Percentiles rank a stretch among this genome's conserved stretches.
Evolutionary conservation across 2,329 filamentous ascomycete genomes (phyloP).

Genomic region (Xylariaceae sp.): DNA sequence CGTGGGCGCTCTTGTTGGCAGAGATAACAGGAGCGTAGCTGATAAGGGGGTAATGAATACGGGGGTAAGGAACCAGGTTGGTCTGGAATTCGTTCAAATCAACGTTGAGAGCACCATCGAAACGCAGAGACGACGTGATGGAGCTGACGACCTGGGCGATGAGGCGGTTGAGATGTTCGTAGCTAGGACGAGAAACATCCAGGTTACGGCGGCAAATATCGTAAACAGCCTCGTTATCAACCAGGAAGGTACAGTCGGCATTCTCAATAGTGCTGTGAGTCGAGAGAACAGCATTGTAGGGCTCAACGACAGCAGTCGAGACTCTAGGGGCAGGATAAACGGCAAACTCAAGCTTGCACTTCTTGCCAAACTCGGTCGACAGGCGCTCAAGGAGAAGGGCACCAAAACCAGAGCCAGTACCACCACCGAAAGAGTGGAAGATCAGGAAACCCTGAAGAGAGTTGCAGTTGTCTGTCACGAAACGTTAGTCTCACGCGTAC

Average conservation of each 20-base stretch:
- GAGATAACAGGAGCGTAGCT: slow-evolving; percentile 68
- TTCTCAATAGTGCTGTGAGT: slow-evolving; percentile 73
- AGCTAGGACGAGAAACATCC: slow-evolving; percentile 63
- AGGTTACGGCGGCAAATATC: slow-evolving; percentile 69
- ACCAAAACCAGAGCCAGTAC: slow-evolving; percentile 68
- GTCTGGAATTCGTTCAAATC: slow-evolving; percentile 75
- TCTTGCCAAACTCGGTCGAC: slow-evolving; percentile 69
- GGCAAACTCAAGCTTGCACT: slow-evolving; percentile 71
- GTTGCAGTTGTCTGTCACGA: slow-evolving; percentile 60
- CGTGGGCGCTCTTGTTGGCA: slow-evolving; percentile 71
- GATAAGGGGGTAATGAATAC: slow-evolving; percentile 70
- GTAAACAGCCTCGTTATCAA: slow-evolving; percentile 71
- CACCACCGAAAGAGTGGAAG: slow-evolving; percentile 70
- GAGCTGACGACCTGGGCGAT: slow-evolving; percentile 72
- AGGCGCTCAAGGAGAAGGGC: slow-evolving; percentile 67
- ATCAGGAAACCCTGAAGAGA: slow-evolving; percentile 68
- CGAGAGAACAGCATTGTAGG: slow-evolving; percentile 68
- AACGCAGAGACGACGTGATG: slow-evolving; percentile 67
- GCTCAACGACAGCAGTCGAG: slow-evolving; percentile 66
- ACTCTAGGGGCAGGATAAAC: slow-evolving; percentile 67
- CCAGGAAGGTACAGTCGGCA: slow-evolving; percentile 73
- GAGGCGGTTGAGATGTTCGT: slow-evolving; percentile 66
- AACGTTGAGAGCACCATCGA: slow-evolving; percentile 68
- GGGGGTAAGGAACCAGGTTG: slow-evolving; percentile 67
- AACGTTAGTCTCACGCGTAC: slow-evolving; percentile 16